Base-by-base conservation (phyloP, 2,329 filamentous ascomycete genomes). In the Hypomyces perniciosus region DNA sequence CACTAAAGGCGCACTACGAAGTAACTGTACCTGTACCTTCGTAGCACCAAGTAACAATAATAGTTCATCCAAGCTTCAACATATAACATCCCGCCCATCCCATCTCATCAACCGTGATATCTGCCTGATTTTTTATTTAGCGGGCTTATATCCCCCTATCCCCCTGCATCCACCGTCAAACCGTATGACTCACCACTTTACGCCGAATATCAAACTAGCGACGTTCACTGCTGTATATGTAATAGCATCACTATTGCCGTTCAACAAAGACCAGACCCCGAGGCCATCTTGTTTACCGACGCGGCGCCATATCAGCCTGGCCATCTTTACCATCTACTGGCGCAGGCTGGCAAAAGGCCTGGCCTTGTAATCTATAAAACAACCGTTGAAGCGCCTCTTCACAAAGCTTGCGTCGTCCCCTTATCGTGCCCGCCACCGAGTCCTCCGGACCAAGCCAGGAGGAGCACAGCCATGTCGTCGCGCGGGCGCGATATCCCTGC, bases 401-500 rank as follows among this genome's bases (percentile, higher is more conserved):
- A 26, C 40, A 20, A 20, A 20, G 20, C 20, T 20, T 20, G 20
- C 20, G 20, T 20, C 20, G 20, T 20, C 20, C 20, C 20, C 20
- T 20, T 20, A 20, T 20, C 20, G 20, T 20, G 20, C 20, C 20
- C 20, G 20, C 20, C 20, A 20, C 20, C 20, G 20, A 20, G 20
- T 20, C 20, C 20, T 20, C 20, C 20, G 20, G 20, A 20, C 20
- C 20, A 20, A 20, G 20, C 20, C 20, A 20, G 20, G 20, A 20
- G 20, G 20, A 20, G 2, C 20, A 20, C 20, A 20, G 45, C 37
- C 6, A 51, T 51, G 50, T 20, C 44, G 33, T 35, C 52, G 52
- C 52, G 52, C 40, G 44, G 49, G 9, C 52, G 44, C 41, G 52
- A 54, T 44, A 54, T 73, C 12, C 72, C 72, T 34, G 69, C 79